phyloP scores from a whole-genome alignment of 352 stramenopile genomes.

The Saprolegnia parasitica region DNA sequence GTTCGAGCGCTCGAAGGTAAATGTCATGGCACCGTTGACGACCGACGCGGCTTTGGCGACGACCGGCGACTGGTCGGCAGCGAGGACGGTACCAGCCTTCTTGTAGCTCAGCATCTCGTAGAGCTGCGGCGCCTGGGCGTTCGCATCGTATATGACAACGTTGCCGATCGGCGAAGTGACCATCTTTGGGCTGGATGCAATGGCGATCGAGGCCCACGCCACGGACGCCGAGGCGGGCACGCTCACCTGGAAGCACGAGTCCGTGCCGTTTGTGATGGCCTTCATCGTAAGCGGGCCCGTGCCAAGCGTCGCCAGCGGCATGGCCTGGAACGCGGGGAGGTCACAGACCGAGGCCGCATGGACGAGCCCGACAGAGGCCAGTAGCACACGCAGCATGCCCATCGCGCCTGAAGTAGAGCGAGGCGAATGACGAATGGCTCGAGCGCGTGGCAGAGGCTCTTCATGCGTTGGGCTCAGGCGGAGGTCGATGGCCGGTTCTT shows the following conservation, averaged over 20 bases:
- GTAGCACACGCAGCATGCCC: background rate
- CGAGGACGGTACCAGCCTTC: background rate
- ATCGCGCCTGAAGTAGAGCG: background rate
- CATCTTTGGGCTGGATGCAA: background rate
- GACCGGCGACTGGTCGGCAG: background rate
- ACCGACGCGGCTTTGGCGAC: background rate
- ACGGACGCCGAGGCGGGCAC: background rate
- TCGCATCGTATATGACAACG: conserved; percentile 7
- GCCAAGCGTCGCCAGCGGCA: background rate
- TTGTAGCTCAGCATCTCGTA: conserved; percentile 16
- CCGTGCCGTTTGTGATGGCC: background rate
- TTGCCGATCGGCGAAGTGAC: conserved; percentile 14
- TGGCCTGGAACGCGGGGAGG: background rate
- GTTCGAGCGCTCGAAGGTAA: conserved; percentile 9
- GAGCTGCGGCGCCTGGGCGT: background rate
- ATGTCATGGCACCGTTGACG: background rate
- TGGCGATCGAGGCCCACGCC: background rate
- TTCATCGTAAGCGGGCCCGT: conserved; percentile 8
- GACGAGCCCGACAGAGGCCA: background rate
- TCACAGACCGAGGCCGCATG: background rate
- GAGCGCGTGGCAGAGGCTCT: background rate
- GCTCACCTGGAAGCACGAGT: conserved; percentile 11
- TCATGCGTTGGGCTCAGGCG: background rate
- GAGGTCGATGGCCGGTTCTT: background rate
- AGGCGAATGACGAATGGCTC: background rate